These are phyloP conservation scores for Sarocladiaceae sp. DNA, from an alignment of 2,329 filamentous ascomycete species.

Conservation along the genomic window DNA sequence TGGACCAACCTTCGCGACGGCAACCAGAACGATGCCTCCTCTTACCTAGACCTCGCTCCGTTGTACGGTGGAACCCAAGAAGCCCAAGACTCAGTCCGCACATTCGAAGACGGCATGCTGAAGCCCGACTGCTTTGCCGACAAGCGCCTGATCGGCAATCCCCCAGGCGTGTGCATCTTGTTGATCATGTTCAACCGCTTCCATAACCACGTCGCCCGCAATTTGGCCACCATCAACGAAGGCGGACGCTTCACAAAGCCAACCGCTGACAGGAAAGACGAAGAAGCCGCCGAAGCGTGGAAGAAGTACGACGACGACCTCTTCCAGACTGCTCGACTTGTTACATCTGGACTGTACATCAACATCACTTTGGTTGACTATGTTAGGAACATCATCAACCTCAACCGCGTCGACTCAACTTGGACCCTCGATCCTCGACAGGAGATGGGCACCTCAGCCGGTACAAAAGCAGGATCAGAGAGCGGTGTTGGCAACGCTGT, in stretches of 20 bases:
- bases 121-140: constrained; percentile 72
- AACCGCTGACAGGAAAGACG: constrained; percentile 38
- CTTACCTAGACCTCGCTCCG: constrained; percentile 67
- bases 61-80: constrained; percentile 66
- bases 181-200: constrained; percentile 79
- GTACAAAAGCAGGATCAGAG: constrained; percentile 55
- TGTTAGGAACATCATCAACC: constrained; percentile 70
- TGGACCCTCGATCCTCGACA: constrained; percentile 79
- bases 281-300: constrained; percentile 50
- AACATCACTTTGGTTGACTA: constrained; percentile 78
- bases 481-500: constrained; percentile 77
- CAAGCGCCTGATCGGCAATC: constrained; percentile 65
- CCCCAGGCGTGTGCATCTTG: constrained; percentile 66
- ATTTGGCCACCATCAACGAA: constrained; percentile 84
- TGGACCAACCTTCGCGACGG: constrained; percentile 61
- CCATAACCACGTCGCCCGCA: constrained; percentile 80
- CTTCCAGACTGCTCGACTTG: constrained; percentile 73
- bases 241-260: constrained; percentile 72
- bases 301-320: constrained; percentile 71
- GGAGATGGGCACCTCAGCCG: constrained; percentile 54
- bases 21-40: constrained; percentile 62
- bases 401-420: constrained; percentile 56
- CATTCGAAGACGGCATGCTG: constrained; percentile 65
- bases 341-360: constrained; percentile 71
- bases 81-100: constrained; percentile 63